These are phyloP conservation scores for Russula emetica DNA, from an alignment of 768 basidiomycete genomes.

Conservation along the genomic window DNA sequence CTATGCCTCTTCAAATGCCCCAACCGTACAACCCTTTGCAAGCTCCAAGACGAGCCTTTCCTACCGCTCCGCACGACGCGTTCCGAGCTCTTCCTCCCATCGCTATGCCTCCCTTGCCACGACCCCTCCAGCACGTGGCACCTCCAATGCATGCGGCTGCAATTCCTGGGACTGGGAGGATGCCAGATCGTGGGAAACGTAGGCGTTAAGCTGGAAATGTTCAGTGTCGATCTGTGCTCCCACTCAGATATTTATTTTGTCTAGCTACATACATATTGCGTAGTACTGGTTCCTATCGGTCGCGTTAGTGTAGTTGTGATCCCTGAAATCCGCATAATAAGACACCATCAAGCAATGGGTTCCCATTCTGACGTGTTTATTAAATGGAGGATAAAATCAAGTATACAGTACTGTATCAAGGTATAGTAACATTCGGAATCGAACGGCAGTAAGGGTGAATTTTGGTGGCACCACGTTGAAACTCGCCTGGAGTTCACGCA, in stretches of 20 bases:
- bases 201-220: neutral
- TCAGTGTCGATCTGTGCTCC: neutral
- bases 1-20: neutral
- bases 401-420: too few species aligned
- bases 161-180: slow-evolving; percentile 5
- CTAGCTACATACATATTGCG: neutral
- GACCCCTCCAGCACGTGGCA: neutral
- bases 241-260: neutral
- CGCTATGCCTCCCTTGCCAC: slow-evolving; percentile 5
- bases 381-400: too few species aligned
- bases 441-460: too few species aligned
- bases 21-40: neutral
- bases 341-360: too few species aligned
- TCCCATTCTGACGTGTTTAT: too few species aligned
- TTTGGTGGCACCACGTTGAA: too few species aligned
- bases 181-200: slow-evolving; percentile 3
- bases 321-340: too few species aligned
- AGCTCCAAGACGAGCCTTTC: neutral
- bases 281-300: neutral
- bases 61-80: neutral
- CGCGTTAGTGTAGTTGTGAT: neutral
- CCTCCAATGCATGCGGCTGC: slow-evolving; percentile 1
- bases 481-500: too few species aligned
- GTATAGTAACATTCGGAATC: too few species aligned
- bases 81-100: neutral